Conservation (phyloP, 1,284 basidiomycete genomes). For the Quambalaria eucalypti region DNA sequence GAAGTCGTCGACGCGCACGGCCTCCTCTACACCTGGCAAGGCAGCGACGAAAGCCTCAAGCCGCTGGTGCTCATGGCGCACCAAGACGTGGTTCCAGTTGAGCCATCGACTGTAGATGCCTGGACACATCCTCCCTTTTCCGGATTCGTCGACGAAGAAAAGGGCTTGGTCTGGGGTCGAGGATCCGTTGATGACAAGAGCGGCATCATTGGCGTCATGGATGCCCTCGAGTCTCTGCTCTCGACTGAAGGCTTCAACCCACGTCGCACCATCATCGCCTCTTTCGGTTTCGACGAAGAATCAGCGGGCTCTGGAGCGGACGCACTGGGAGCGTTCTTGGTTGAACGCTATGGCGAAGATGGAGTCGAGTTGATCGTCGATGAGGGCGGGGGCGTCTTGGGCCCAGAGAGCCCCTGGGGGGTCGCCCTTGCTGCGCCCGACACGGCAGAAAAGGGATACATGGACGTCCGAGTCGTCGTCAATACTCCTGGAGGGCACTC, state of each 20-base stretch:
- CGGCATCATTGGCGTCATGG: constrained; percentile 49
- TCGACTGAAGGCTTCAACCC: constrained; percentile 49
- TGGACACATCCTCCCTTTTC: constrained; percentile 54
- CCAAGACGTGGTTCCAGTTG: constrained; percentile 53
- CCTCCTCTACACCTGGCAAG: constrained; percentile 59
- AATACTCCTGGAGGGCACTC: constrained; percentile 60
- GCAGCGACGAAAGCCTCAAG: constrained; percentile 55
- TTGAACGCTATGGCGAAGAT: not conserved
- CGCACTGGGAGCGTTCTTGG: constrained; percentile 53
- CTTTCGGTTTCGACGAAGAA: constrained; percentile 67
- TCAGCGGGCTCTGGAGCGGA: constrained; percentile 32
- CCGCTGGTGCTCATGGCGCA: constrained; percentile 48
- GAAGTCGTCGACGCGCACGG: constrained; percentile 58
- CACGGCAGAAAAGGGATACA: constrained; percentile 41
- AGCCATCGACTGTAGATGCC: constrained; percentile 49
- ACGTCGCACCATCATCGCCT: constrained; percentile 53
- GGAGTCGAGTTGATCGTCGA: constrained; percentile 9
- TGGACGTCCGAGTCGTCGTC: constrained; percentile 22
- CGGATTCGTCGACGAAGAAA: constrained; percentile 49
- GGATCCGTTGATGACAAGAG: constrained; percentile 47
- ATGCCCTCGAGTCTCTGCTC: constrained; percentile 51
- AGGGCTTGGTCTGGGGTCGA: constrained; percentile 52
- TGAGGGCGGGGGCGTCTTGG: constrained; percentile 54
- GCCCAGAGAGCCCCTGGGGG: not conserved
- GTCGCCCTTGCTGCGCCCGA: constrained; percentile 1